phyloP scores from a whole-genome alignment of 371 early-diverging fungal genomes.

The Quaeritorhiza haematococci region DNA sequence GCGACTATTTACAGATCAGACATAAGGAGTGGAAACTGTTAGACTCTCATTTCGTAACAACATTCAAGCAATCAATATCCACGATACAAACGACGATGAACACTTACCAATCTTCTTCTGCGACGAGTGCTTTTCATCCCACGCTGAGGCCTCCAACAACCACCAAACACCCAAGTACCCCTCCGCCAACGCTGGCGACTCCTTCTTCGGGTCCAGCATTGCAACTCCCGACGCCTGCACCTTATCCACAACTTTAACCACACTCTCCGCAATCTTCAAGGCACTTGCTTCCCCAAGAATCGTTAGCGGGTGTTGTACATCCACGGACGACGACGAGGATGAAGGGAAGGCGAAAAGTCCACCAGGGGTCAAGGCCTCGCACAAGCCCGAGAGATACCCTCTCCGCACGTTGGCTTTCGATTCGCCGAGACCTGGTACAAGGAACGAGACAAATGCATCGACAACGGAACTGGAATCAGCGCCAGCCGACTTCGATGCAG shows the following conservation, averaged over 20 bases:
- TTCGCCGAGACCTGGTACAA: slow-evolving; percentile 52
- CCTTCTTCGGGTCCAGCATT: slow-evolving; percentile 36
- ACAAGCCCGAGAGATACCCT: slow-evolving; percentile 28
- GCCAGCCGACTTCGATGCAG: background rate
- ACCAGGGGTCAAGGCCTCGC: slow-evolving; percentile 1
- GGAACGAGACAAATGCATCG: slow-evolving; percentile 42
- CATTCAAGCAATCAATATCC: slow-evolving; percentile 70
- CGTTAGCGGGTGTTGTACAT: background rate
- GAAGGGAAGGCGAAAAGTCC: slow-evolving; percentile 35
- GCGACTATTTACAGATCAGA: slow-evolving; percentile 2
- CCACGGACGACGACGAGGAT: no score
- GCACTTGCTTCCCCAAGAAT: slow-evolving; percentile 12
- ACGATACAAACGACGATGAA: slow-evolving; percentile 11
- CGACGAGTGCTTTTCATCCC: slow-evolving; percentile 9
- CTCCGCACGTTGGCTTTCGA: slow-evolving; percentile 55
- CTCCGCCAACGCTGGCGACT: slow-evolving; percentile 33
- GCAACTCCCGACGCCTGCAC: slow-evolving; percentile 35
- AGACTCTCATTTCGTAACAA: slow-evolving; percentile 54
- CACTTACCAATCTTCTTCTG: slow-evolving; percentile 3
- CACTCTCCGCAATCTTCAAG: slow-evolving; percentile 48
- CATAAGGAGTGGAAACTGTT: background rate
- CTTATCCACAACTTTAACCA: slow-evolving; percentile 28
- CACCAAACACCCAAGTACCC: slow-evolving; percentile 29
- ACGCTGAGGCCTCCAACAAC: slow-evolving; percentile 15
- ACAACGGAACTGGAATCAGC: slow-evolving; percentile 41